Percentiles rank a stretch among this genome's conserved stretches.
Conservation (phyloP, 208 protist species). For the Trypanosoma caninum region DNA sequence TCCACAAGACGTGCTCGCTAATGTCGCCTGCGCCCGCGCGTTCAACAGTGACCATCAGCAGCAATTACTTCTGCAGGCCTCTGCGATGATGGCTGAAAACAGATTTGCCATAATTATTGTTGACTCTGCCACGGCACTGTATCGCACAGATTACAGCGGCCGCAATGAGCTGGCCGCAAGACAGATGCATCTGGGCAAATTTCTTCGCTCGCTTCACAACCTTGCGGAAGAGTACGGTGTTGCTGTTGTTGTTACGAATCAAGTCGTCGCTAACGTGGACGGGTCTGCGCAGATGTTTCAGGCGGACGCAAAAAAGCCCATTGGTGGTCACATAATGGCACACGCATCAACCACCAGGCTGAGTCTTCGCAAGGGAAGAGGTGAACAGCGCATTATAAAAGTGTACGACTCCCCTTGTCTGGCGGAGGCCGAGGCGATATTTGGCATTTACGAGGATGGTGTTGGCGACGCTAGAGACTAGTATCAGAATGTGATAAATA, state of each 20-base stretch:
- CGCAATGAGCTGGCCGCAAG: conserved; percentile 97
- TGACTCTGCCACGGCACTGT: conserved; percentile 98
- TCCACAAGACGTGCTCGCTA: conserved; percentile 97
- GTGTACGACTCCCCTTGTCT: conserved; percentile 99
- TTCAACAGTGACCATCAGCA: conserved; percentile 99
- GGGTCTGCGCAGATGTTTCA: conserved; percentile 95
- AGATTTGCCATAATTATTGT: conserved; percentile 98
- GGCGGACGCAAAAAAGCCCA: conserved; percentile 98
- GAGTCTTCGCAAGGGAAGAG: conserved; percentile 98
- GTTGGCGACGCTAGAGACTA: conserved; percentile 97
- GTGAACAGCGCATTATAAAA: conserved; percentile 99
- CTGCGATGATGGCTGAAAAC: conserved; percentile 98
- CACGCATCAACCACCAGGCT: conserved; percentile 99
- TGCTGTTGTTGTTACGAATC: conserved; percentile 99
- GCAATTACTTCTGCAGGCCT: conserved; percentile 93
- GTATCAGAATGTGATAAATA: background rate
- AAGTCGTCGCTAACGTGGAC: conserved; percentile 98
- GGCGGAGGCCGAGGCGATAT: conserved; percentile 96
- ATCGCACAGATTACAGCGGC: conserved; percentile 98
- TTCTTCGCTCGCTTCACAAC: conserved; percentile 96
- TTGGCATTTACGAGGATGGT: conserved; percentile 96
- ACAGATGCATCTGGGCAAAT: conserved; percentile 99
- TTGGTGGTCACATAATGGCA: conserved; percentile 99
- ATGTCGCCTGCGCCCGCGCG: conserved; percentile 98
- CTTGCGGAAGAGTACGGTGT: conserved; percentile 99